Conservation (phyloP, 768 basidiomycete genomes). For the Tulasnella sp. region DNA sequence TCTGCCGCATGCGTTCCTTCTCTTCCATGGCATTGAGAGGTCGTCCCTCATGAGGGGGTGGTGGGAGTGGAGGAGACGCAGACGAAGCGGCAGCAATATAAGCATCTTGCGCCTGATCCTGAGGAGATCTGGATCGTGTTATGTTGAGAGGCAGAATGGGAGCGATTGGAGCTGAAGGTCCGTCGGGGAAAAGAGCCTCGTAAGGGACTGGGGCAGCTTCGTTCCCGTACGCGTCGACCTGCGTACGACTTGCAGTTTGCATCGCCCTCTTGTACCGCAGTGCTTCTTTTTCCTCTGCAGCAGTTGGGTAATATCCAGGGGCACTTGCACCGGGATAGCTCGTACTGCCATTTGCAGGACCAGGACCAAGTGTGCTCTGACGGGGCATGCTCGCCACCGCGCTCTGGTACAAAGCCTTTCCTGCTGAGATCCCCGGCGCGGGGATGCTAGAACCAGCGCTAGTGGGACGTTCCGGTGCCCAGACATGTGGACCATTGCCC, state of each 20-base stretch:
- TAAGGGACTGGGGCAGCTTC: conserved; percentile 48
- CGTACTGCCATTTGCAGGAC: not conserved
- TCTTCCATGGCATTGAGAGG: conserved; percentile 35
- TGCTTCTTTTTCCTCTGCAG: conserved; percentile 69
- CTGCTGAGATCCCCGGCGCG: conserved; percentile 33
- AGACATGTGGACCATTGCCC: not conserved
- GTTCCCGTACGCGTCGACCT: not conserved
- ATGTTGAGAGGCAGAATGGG: conserved; percentile 9
- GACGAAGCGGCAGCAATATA: not conserved
- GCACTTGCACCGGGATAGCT: not conserved
- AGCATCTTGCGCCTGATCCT: not conserved
- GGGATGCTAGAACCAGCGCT: not conserved
- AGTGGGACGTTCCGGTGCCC: not conserved
- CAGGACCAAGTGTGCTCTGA: not conserved
- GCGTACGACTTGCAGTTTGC: conserved; percentile 42
- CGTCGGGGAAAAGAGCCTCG: conserved; percentile 48
- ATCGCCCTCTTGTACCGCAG: conserved; percentile 63
- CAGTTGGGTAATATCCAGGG: conserved; percentile 40
- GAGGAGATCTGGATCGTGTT: conserved; percentile 8
- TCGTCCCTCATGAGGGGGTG: conserved; percentile 31
- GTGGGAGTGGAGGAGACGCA: conserved; percentile 45
- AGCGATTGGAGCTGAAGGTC: conserved; percentile 26
- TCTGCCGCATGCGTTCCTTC: conserved; percentile 59
- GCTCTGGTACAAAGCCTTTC: conserved; percentile 16
- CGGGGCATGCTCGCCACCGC: conserved; percentile 18